Evolutionary conservation across 768 basidiomycete genomes (phyloP).

Genomic region (Pulveroboletus sp.): DNA sequence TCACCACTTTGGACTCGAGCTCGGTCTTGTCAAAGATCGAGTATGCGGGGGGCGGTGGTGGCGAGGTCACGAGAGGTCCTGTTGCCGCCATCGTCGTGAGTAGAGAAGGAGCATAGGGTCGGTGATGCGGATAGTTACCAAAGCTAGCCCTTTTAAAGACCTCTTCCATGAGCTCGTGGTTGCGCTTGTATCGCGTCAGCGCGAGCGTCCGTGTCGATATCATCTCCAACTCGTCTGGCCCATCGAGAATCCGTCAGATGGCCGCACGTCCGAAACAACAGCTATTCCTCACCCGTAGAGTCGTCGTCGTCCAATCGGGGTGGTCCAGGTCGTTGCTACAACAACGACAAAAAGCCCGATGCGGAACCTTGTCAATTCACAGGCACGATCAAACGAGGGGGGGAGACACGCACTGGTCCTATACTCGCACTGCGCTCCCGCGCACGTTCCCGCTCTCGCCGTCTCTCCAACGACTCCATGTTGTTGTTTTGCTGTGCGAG

Average conservation of each 20-base stretch:
- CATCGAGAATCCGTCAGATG: not conserved
- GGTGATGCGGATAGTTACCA: slow-evolving; percentile 27
- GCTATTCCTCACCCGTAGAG: slow-evolving; percentile 47
- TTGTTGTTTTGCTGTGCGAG: slow-evolving; percentile 66
- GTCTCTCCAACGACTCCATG: slow-evolving; percentile 68
- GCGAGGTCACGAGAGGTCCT: slow-evolving; percentile 41
- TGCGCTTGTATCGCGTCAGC: slow-evolving; percentile 66
- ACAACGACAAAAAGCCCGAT: not conserved
- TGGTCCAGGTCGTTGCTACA: slow-evolving; percentile 30
- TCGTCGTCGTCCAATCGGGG: slow-evolving; percentile 52
- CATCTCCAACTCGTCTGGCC: slow-evolving; percentile 58
- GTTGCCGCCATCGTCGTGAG: slow-evolving; percentile 12
- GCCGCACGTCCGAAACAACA: not conserved
- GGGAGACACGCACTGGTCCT: slow-evolving; percentile 32
- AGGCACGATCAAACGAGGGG: not conserved
- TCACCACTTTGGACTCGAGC: slow-evolving; percentile 52
- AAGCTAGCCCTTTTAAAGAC: slow-evolving; percentile 73
- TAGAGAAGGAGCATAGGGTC: not conserved
- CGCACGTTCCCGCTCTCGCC: slow-evolving; percentile 54
- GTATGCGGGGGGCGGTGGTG: slow-evolving; percentile 46
- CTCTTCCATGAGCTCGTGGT: slow-evolving; percentile 82
- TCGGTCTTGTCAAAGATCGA: slow-evolving; percentile 58
- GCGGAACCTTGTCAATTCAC: not conserved
- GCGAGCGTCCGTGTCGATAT: slow-evolving; percentile 73
- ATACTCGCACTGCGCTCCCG: slow-evolving; percentile 43